Conservation (phyloP, 768 basidiomycete species). For the Epithele typhae region DNA sequence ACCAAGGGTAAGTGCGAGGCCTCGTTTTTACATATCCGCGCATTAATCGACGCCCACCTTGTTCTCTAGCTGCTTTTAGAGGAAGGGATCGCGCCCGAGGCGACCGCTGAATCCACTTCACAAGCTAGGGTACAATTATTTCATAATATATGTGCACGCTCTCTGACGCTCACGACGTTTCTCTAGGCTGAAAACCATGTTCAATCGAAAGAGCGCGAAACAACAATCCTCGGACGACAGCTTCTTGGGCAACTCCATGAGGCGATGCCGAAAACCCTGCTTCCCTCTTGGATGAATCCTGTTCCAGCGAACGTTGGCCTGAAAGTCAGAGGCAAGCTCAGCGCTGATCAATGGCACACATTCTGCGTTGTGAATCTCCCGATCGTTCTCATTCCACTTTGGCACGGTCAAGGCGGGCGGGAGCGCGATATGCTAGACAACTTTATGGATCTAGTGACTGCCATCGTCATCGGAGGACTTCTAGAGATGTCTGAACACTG, state of each 20-base stretch:
- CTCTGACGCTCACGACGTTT: no score
- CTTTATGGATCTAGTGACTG: conserved; percentile 23
- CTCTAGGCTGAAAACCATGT: no score
- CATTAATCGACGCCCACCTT: no score
- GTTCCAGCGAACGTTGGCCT: conserved; percentile 13
- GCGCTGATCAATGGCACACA: conserved; percentile 29
- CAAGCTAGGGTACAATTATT: no score
- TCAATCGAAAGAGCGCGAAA: no score
- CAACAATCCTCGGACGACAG: background rate
- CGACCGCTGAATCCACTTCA: no score
- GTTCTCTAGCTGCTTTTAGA: no score
- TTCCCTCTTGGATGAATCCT: conserved; percentile 14
- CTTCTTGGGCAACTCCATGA: background rate
- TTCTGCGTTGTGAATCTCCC: conserved; percentile 31
- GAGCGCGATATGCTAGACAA: conserved; percentile 21
- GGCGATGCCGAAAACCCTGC: background rate
- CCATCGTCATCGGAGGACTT: conserved; percentile 20
- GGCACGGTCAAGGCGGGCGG: conserved; percentile 22
- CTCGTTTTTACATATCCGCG: no score
- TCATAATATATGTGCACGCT: no score
- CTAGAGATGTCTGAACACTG: conserved; percentile 4
- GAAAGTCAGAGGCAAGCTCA: conserved; percentile 14
- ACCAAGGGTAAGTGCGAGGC: no score
- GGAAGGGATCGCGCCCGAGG: no score
- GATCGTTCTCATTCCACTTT: conserved; percentile 33